These are phyloP conservation scores for Monilinia polystroma DNA, from an alignment of 2,329 filamentous ascomycete genomes.

Conservation along the genomic window DNA sequence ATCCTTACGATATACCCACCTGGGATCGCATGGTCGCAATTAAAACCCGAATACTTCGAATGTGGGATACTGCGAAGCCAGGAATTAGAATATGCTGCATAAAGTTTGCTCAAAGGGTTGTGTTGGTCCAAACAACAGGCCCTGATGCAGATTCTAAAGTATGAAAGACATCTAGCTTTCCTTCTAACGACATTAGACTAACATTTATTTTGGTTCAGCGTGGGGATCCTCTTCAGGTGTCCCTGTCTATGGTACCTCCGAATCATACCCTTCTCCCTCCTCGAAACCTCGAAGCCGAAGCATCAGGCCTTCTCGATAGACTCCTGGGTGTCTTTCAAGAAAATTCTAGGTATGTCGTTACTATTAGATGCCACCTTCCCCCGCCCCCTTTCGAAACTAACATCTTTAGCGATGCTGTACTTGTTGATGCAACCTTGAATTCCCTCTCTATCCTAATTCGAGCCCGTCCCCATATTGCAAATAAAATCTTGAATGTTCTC, in stretches of 20 bases:
- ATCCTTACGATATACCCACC: constrained; percentile 73
- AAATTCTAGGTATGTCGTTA: constrained; percentile 66
- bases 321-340: constrained; percentile 84
- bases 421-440: constrained; percentile 91
- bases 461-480: constrained; percentile 74
- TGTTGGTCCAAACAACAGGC: constrained; percentile 87
- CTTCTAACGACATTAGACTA: constrained; percentile 17
- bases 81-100: constrained; percentile 90
- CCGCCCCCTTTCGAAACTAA: constrained; percentile 42
- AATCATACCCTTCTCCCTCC: constrained; percentile 79
- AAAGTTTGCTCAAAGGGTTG: constrained; percentile 93
- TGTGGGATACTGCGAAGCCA: constrained; percentile 78
- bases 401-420: constrained; percentile 69
- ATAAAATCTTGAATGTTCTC: constrained; percentile 80
- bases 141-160: constrained; percentile 79
- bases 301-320: constrained; percentile 84
- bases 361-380: constrained; percentile 11
- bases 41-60: constrained; percentile 81
- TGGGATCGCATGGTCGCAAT: constrained; percentile 89
- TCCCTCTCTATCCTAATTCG: constrained; percentile 80
- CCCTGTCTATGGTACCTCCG: constrained; percentile 78
- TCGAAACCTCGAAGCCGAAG: constrained; percentile 85
- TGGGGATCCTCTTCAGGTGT: constrained; percentile 77
- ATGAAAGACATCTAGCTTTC: constrained; percentile 43
- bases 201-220: constrained; percentile 48